Evolutionary conservation across 1,284 basidiomycete genomes (phyloP), one percentile per base, ranked within the genome.

Genomic region (Moesziomyces parantarcticus): DNA sequence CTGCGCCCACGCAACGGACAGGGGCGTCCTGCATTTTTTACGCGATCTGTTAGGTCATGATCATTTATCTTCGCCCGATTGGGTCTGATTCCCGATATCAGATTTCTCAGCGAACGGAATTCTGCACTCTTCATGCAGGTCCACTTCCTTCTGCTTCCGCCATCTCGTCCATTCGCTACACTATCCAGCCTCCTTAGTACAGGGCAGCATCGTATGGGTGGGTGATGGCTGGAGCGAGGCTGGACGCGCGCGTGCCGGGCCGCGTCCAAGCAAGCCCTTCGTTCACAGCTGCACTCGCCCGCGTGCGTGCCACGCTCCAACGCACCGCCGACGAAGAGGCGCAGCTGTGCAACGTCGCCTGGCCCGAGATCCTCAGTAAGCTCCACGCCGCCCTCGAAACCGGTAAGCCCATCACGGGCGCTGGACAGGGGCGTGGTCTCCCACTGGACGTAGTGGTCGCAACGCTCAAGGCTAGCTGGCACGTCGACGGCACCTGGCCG

Each of bases 401-500:
- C 14, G 66, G 71, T 9, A 61, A 55, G 20, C 36, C 54, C 4
- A 60, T 74, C 39, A 64, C 57, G 1, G 71, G 71, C 21, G 71
- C 71, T 11, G 71, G 66, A 7, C 43, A 46, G 10, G 43, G 44
- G 2, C 51, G 71, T 18, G 71, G 71, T 8, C 40, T 74, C 11
- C 71, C 71, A 2, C 50, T 74, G 55, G 44, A 43, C 23, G 32
- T 69, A 3, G 66, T 65, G 1, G 58, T 69, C 11, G 54, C 58
- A 7, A 64, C 61, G 16, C 42, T 74, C 21, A 74, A 74, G 39
- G 60, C 65, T 1, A 29, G 45, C 29, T 74, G 71, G 71, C 71
- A 74, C 32, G 52, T 50, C 8, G 71, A 74, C 50, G 61, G 57
- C 1, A 74, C 65, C 3, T 74, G 71, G 71, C 71, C 71, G 0